Percentiles rank a stretch among this genome's conserved stretches.
These are phyloP conservation scores for Suhomyces coccinellae DNA, from an alignment of 1,139 yeast species.

Conservation along the genomic window DNA sequence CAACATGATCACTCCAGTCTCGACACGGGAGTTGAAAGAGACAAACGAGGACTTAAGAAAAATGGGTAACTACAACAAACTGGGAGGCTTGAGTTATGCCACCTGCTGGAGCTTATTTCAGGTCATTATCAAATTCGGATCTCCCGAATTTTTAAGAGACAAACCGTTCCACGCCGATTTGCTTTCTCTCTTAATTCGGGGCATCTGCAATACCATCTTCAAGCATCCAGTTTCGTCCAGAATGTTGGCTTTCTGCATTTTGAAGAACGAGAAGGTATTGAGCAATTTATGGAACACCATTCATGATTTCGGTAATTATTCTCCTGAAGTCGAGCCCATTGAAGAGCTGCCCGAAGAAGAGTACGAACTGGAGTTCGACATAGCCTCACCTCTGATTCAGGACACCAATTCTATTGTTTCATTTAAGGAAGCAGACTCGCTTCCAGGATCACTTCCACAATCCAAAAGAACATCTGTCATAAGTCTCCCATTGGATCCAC, in stretches of 20 bases:
- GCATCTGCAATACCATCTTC: slow-evolving; percentile 52
- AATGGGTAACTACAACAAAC: slow-evolving; percentile 33
- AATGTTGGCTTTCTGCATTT: slow-evolving; percentile 52
- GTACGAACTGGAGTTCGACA: slow-evolving; percentile 5
- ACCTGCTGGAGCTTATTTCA: slow-evolving; percentile 60
- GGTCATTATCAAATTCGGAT: slow-evolving; percentile 48
- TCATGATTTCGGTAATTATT: slow-evolving; percentile 21
- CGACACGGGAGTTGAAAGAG: slow-evolving; percentile 18
- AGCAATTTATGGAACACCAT: slow-evolving; percentile 36
- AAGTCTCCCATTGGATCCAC: slow-evolving; percentile 1
- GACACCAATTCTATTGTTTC: slow-evolving; percentile 3
- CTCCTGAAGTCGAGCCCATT: not conserved
- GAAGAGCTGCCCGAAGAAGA: slow-evolving; percentile 8
- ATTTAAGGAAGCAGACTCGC: slow-evolving; percentile 4
- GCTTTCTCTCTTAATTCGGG: slow-evolving; percentile 56
- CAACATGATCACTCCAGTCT: slow-evolving; percentile 55
- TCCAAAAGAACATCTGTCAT: slow-evolving; percentile 1
- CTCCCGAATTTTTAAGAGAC: slow-evolving; percentile 41
- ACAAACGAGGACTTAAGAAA: slow-evolving; percentile 29
- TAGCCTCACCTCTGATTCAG: slow-evolving; percentile 1
- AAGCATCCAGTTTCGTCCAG: slow-evolving; percentile 53
- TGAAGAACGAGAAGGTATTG: slow-evolving; percentile 48
- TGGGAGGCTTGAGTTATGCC: slow-evolving; percentile 58
- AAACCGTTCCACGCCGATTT: slow-evolving; percentile 54
- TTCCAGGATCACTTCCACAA: not conserved